Evolutionary conservation across 495 filamentous ascomycete species (phyloP).

Genomic region (Emericellopsis terricola): DNA sequence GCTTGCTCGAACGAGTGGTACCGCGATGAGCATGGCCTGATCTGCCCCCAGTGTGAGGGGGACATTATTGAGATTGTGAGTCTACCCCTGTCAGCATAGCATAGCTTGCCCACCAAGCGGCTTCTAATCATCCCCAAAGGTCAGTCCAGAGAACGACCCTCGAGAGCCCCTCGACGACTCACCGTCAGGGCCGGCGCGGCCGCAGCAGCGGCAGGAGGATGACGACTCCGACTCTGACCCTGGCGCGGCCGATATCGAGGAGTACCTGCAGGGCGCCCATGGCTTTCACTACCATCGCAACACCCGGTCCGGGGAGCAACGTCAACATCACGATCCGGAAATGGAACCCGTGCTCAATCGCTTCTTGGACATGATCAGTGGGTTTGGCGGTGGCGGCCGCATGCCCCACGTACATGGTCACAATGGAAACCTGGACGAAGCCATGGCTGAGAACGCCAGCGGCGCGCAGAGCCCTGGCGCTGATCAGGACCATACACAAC

Average conservation of each 20-base stretch:
- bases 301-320: slow-evolving; percentile 3
- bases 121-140: slow-evolving; percentile 13
- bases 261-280: slow-evolving; percentile 24
- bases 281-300: slow-evolving; percentile 22
- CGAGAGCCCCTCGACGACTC: slow-evolving; percentile 15
- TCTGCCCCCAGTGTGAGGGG: slow-evolving; percentile 60
- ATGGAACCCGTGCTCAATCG: slow-evolving; percentile 21
- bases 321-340: background rate
- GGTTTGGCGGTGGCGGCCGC: slow-evolving; percentile 8
- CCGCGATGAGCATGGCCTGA: slow-evolving; percentile 40
- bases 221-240: slow-evolving; percentile 25
- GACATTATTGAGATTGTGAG: slow-evolving; percentile 74
- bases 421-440: too few relatives aligned
- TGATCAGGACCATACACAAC: background rate
- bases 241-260: slow-evolving; percentile 28
- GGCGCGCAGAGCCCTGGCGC: too few relatives aligned
- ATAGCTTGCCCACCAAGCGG: background rate
- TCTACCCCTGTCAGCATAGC: slow-evolving; percentile 4
- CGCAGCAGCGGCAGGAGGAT: slow-evolving; percentile 20
- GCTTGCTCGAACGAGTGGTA: slow-evolving; percentile 65
- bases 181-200: slow-evolving; percentile 8
- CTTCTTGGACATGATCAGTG: slow-evolving; percentile 21
- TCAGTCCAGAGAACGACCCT: slow-evolving; percentile 22
- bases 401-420: too few relatives aligned
- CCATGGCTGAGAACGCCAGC: too few relatives aligned